A percentile compares a stretch with the other conserved stretches of the same genome.
phyloP scores from a whole-genome alignment of 2,329 filamentous ascomycete species.

The Aspergillus fumigatiaffinis region DNA sequence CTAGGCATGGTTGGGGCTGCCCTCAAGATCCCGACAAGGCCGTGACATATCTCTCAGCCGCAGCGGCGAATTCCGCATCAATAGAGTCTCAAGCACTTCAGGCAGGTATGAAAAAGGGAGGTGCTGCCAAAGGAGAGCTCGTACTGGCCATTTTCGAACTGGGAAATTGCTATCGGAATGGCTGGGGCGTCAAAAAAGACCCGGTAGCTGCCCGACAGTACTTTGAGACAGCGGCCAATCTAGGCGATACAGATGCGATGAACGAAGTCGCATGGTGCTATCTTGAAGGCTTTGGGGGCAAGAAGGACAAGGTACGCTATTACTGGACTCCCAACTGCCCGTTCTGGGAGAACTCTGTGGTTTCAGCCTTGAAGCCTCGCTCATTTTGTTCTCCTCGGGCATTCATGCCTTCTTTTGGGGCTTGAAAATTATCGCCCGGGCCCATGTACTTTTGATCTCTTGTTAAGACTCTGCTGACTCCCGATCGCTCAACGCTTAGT shows the following conservation, averaged over 20 bases:
- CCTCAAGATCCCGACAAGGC: conserved; percentile 66
- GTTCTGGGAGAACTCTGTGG: neutral
- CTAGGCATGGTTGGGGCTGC: conserved; percentile 90
- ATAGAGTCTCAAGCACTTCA: conserved; percentile 81
- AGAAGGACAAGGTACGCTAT: conserved; percentile 90
- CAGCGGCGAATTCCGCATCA: conserved; percentile 82
- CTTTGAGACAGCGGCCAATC: conserved; percentile 94
- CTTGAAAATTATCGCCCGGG: conserved; percentile 21
- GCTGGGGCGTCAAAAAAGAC: conserved; percentile 87
- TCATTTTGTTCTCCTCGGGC: conserved; percentile 18
- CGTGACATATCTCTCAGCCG: conserved; percentile 78
- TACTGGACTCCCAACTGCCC: neutral
- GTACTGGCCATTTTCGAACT: conserved; percentile 95
- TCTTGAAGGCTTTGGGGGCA: conserved; percentile 91
- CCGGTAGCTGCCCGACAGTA: conserved; percentile 82
- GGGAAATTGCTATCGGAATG: conserved; percentile 72
- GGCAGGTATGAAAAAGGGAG: conserved; percentile 87
- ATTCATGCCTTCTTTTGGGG: conserved; percentile 25
- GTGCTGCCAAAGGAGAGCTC: conserved; percentile 90
- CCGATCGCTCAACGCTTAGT: conserved; percentile 22
- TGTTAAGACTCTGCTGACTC: conserved; percentile 6
- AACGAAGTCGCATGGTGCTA: conserved; percentile 97
- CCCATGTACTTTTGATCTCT: conserved; percentile 6
- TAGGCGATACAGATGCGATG: conserved; percentile 96
- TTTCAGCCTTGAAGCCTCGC: neutral